These are phyloP conservation scores for Nemania bipapillata DNA, from an alignment of 2,329 filamentous ascomycete genomes.

Conservation along the genomic window DNA sequence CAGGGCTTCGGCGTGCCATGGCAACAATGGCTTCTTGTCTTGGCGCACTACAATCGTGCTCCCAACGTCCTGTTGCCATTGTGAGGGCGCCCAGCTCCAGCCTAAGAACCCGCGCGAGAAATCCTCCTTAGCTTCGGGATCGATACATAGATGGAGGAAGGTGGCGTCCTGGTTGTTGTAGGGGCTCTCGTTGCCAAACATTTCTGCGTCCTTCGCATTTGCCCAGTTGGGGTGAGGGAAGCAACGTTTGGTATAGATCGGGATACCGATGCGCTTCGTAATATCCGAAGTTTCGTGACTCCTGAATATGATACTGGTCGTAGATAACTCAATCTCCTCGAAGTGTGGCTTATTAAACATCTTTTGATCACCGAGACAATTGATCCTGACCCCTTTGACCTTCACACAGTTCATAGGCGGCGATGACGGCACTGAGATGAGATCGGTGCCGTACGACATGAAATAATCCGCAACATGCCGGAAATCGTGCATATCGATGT, in stretches of 20 bases:
- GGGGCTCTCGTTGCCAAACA: not conserved
- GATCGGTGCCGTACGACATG: conserved; percentile 11
- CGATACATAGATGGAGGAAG: conserved; percentile 6
- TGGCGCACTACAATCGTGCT: conserved; percentile 21
- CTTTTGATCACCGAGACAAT: conserved; percentile 36
- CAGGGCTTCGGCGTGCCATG: conserved; percentile 22
- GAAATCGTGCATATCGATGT: conserved; percentile 42
- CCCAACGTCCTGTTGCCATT: conserved; percentile 5
- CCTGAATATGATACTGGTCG: conserved; percentile 20
- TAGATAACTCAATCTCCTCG: conserved; percentile 32
- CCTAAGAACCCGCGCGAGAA: not conserved
- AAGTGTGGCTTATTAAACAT: conserved; percentile 35
- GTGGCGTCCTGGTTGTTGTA: conserved; percentile 22
- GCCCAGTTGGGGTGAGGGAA: conserved; percentile 35
- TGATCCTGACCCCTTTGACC: conserved; percentile 38
- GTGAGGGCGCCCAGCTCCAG: not conserved
- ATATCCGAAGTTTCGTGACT: conserved; percentile 33
- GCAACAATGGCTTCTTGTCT: conserved; percentile 26
- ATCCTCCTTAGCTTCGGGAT: not conserved
- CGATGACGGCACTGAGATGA: too few species aligned
- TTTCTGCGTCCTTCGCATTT: too few species aligned
- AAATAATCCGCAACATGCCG: conserved; percentile 38
- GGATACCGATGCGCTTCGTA: conserved; percentile 33
- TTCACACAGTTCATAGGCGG: too few species aligned
- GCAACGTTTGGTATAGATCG: conserved; percentile 34